Conservation (phyloP, 192 early-diverging fungal genomes). For the Coemansia sp. region DNA sequence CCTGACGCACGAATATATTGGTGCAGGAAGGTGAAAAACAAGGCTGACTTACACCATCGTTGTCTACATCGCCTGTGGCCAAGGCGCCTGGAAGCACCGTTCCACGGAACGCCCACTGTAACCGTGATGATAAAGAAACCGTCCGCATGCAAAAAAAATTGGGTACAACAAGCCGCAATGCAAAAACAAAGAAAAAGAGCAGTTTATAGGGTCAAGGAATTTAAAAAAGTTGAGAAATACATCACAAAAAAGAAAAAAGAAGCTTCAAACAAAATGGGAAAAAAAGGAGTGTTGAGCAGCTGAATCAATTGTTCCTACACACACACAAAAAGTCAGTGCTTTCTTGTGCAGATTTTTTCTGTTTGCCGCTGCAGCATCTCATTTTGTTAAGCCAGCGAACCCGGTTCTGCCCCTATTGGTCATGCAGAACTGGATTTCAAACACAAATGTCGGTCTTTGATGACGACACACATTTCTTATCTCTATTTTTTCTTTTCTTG, state of each 20-base stretch:
- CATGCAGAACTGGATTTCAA: background rate
- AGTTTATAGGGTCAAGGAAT: background rate
- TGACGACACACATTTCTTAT: background rate
- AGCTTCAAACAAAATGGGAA: background rate
- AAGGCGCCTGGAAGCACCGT: constrained; percentile 49
- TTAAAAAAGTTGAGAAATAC: background rate
- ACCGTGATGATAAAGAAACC: constrained; percentile 48
- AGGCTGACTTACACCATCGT: constrained; percentile 44
- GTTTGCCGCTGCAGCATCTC: no score
- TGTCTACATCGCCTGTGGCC: constrained; percentile 52
- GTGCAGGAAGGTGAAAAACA: background rate
- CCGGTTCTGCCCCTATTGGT: background rate
- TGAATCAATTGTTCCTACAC: no score
- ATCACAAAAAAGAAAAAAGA: background rate
- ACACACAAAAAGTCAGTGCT: background rate
- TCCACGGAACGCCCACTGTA: constrained; percentile 53
- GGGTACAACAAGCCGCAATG: background rate
- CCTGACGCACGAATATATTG: no score
- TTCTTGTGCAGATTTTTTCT: background rate
- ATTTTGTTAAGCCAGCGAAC: background rate
- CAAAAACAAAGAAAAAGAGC: background rate
- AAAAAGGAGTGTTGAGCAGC: background rate
- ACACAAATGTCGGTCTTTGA: background rate
- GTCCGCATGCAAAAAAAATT: constrained; percentile 24
- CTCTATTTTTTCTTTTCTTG: background rate